phyloP scores from a whole-genome alignment of 371 early-diverging fungal species.

The Mortierella sp. region DNA sequence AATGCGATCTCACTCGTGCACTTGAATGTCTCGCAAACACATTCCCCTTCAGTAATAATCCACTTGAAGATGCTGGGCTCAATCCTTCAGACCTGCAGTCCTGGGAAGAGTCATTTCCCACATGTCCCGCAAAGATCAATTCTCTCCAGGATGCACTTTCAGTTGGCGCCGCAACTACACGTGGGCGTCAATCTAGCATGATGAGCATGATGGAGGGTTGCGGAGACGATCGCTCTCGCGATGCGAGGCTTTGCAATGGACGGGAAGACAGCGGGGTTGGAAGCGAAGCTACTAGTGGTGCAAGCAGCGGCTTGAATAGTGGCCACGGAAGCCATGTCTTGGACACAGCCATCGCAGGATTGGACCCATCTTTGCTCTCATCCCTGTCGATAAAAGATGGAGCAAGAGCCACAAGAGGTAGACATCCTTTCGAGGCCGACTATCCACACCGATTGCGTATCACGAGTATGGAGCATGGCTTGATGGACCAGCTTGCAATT shows the following conservation, averaged over 20 bases:
- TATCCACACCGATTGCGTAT: conserved; percentile 38
- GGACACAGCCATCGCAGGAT: conserved; percentile 17
- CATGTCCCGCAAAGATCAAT: conserved; percentile 28
- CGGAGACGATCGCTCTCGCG: background rate
- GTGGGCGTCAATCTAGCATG: conserved; percentile 19
- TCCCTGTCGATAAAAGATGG: conserved; percentile 27
- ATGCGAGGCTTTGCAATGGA: background rate
- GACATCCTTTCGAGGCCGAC: conserved; percentile 23
- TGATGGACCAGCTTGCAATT: conserved; percentile 41
- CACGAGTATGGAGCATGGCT: conserved; percentile 49
- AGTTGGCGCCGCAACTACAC: conserved; percentile 18
- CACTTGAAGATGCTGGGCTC: conserved; percentile 35
- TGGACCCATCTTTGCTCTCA: conserved; percentile 35
- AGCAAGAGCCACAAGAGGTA: conserved; percentile 11
- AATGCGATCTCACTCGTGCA: conserved; percentile 45
- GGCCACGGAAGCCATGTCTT: conserved; percentile 35
- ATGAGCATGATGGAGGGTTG: background rate
- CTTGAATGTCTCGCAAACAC: conserved; percentile 32
- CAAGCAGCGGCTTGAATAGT: conserved; percentile 32
- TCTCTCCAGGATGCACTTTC: conserved; percentile 46
- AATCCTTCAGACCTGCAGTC: conserved; percentile 33
- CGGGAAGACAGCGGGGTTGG: conserved; percentile 43
- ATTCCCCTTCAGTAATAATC: conserved; percentile 40
- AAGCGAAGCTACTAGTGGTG: conserved; percentile 38
- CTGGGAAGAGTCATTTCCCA: conserved; percentile 41